Base-by-base conservation (phyloP, 2,329 filamentous ascomycete genomes). In the Talaromyces sp. region DNA sequence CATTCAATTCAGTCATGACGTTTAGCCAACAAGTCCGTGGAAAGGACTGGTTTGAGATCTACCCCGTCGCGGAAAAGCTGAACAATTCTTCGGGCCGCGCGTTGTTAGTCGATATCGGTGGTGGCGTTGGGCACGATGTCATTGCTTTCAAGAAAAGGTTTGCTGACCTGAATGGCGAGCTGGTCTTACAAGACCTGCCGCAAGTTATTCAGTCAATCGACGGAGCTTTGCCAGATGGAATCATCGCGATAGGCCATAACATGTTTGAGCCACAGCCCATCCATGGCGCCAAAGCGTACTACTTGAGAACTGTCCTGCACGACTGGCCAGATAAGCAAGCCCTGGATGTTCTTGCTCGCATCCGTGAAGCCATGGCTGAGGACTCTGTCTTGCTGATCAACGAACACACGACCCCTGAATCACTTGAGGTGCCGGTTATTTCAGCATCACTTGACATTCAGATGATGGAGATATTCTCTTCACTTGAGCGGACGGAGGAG, bases 1-100 rank as follows among this genome's bases (percentile, higher is more conserved):
- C 67, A 1, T 77, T 76, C 67, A 76, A 77, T 63, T 62, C 60
- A 1, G 68, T 68, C 1, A 76, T 77, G 74, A 67, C 64, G 1
- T n/a, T 62, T 1, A 56, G 19, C 50, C 63, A 59, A 22, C 19
- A 52, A 1, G 1, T 50, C 8, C 37, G 54, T 1, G 65, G 63
- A 2, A 31, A 35, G 10, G 7, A 67, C 6, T 72, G 70, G 71
- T 68, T 67, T 52, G 66, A 69, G 2, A 48, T 65, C 45, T 72
- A 66, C 35, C 70, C 70, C 4, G 65, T 70, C 2, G 22, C 14
- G 5, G 65, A 69, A 9, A 68, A 63, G 16, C 31, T 63, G 19
- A 35, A 27, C 16, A 24, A 3, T 24, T 16, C 54, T 6, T 14
- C 54, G 1, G 50, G 48, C 24, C 39, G 39, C 4, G 19, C 19